Evolutionary conservation across 306 rosid species (phyloP), one percentile per base, ranked within the genome.

Genomic region (Cucumis hystrix): DNA sequence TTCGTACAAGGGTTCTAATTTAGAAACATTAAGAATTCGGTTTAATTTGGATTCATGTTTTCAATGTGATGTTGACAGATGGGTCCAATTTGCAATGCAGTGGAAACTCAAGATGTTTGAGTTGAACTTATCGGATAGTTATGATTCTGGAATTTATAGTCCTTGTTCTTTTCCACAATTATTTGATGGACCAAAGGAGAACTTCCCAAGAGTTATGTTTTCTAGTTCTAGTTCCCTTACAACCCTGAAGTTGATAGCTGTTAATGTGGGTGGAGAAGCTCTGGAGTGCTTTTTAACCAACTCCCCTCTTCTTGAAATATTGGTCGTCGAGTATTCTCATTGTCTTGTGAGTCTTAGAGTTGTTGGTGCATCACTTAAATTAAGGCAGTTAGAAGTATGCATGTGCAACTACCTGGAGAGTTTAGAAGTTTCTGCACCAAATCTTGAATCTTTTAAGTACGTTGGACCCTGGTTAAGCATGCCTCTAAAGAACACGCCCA

Each of bases 341-440:
- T 13, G 60, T 14, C 77, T 74, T 17, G 33, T 33, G 35, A 74
- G 35, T 73, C 62, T 73, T 10, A 73, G 39, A 52, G 77, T 73
- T 73, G 15, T 35, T 16, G 77, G 77, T 54, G 45, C 77, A 73
- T 73, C 60, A 7, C 77, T 52, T 8, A 52, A 13, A 33, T 10
- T 73, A 35, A 73, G 57, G 47, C 60, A 52, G 41, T 52, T 73
- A 18, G 77, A 52, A 9, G 57, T 73, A 49, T 51, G 45, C 77
- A 28, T 8, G 61, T 73, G 77, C 62, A 8, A 28, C 62, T 16
- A 52, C 25, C 43, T 73, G 41, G 43, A 49, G 41, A 73, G 57
- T 35, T 54, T 73, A 52, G 77, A 73, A 35, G 52, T 73, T 73
- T 73, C 60, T 28, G 60, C 63, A 33, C 74, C 74, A 17, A 73